phyloP scores from a whole-genome alignment of 805 yeast species.

The Ogataea nitratoaversa region DNA sequence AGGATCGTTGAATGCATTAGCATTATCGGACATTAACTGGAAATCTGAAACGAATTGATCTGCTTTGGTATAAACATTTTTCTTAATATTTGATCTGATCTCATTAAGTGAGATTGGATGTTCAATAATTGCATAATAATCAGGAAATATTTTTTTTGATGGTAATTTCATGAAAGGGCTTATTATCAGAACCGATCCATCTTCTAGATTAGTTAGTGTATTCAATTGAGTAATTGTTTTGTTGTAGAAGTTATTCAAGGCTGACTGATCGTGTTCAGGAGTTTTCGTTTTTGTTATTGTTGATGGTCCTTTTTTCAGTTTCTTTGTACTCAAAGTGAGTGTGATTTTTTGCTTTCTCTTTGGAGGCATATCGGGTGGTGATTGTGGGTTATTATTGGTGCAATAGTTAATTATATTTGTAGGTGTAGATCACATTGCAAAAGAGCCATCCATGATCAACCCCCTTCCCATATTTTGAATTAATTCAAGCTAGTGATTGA shows the following conservation, averaged over 20 bases:
- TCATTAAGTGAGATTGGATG: constrained; percentile 70
- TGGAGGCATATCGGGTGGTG: constrained; percentile 16
- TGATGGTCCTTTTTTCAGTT: constrained; percentile 9
- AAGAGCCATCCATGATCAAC: too few species aligned
- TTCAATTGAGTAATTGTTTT: constrained; percentile 32
- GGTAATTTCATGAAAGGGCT: constrained; percentile 74
- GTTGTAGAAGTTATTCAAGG: constrained; percentile 28
- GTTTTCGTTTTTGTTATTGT: neutral
- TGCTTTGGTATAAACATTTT: constrained; percentile 32
- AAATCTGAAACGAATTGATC: constrained; percentile 56
- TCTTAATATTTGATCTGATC: constrained; percentile 45
- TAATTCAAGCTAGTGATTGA: too few species aligned
- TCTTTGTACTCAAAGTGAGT: constrained; percentile 15
- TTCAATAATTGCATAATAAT: constrained; percentile 12
- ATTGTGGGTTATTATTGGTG: too few species aligned
- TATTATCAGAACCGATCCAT: too few species aligned
- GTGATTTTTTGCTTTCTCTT: constrained; percentile 18
- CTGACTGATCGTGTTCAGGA: neutral
- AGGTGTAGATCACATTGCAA: too few species aligned
- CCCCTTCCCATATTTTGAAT: too few species aligned
- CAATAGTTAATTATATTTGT: too few species aligned
- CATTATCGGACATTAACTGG: constrained; percentile 64
- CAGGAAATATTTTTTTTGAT: constrained; percentile 44
- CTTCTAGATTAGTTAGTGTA: constrained; percentile 33
- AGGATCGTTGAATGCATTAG: constrained; percentile 66